Conservation (phyloP, 2,329 filamentous ascomycete genomes). For the Scortechinia acanthostroma region DNA sequence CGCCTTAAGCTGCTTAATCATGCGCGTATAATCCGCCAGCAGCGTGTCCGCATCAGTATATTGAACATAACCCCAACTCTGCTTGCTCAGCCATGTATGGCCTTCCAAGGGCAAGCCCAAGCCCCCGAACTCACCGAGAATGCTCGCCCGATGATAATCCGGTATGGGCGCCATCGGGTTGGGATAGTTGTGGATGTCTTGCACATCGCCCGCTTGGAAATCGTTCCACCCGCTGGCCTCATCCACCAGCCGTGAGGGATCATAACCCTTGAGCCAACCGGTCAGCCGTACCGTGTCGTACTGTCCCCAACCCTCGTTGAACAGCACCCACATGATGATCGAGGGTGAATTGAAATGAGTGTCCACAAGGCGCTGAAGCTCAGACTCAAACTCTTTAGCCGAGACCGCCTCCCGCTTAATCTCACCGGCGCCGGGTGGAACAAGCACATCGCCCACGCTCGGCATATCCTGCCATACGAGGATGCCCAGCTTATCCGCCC, state of each 20-base stretch:
- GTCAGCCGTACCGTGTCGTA: conserved; percentile 21
- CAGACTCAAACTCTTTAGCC: conserved; percentile 57
- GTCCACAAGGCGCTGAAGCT: conserved; percentile 40
- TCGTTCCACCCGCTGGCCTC: background rate
- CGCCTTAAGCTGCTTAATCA: background rate
- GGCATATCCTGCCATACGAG: conserved; percentile 61
- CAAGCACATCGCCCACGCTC: no score
- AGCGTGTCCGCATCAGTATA: background rate
- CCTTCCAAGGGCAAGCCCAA: background rate
- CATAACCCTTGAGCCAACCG: background rate
- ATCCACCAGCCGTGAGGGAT: background rate
- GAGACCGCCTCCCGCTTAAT: conserved; percentile 50
- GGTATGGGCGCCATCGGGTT: background rate
- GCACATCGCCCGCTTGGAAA: background rate
- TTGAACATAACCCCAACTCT: background rate
- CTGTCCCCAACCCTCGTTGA: conserved; percentile 49
- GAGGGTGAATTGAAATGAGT: conserved; percentile 63
- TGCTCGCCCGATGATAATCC: background rate
- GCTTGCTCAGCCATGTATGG: background rate
- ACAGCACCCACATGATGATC: conserved; percentile 58
- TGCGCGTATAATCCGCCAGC: background rate
- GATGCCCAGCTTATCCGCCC: conserved; percentile 51
- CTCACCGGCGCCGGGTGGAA: conserved; percentile 56
- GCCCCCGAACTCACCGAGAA: background rate
- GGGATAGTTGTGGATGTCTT: background rate